Percentiles rank a stretch among this genome's conserved stretches.
Evolutionary conservation across 805 yeast genomes (phyloP).

Genomic region (Metschnikowia amazonensis): DNA sequence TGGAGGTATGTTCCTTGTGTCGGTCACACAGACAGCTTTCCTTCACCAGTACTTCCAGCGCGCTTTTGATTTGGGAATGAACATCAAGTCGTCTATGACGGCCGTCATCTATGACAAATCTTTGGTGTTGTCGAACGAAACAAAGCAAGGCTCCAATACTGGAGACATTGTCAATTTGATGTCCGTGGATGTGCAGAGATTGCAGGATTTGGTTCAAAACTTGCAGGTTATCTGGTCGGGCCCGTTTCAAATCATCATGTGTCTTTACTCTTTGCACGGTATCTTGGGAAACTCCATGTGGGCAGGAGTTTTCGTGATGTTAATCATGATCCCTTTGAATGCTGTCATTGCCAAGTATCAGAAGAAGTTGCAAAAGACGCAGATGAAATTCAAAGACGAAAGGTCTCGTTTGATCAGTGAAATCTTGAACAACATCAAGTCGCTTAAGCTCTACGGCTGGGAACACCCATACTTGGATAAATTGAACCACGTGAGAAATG

Average conservation of each 20-base stretch:
- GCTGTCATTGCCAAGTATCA: conserved; percentile 63
- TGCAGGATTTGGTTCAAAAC: conserved; percentile 77
- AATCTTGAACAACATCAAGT: conserved; percentile 85
- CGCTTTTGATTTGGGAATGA: conserved; percentile 73
- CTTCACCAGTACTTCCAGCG: conserved; percentile 78
- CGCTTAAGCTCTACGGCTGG: conserved; percentile 94
- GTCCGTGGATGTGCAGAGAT: conserved; percentile 90
- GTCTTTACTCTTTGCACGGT: conserved; percentile 68
- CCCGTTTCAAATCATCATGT: conserved; percentile 79
- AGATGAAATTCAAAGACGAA: conserved; percentile 88
- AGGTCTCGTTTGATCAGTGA: conserved; percentile 88
- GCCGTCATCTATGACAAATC: conserved; percentile 68
- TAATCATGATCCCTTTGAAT: conserved; percentile 76
- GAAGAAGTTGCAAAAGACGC: conserved; percentile 71
- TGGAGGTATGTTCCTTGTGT: conserved; percentile 66
- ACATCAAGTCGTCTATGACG: conserved; percentile 64
- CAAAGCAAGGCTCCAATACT: conserved; percentile 66
- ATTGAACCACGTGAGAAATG: conserved; percentile 79
- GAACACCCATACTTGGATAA: conserved; percentile 78
- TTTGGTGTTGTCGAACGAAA: conserved; percentile 64
- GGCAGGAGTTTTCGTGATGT: conserved; percentile 84
- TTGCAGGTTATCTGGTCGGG: conserved; percentile 87
- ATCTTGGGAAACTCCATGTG: conserved; percentile 89
- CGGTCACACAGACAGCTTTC: conserved; percentile 72
- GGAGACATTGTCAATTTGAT: conserved; percentile 93